Base-by-base conservation (phyloP, 108 stramenopile genomes). In the Fragilariopsis cylindrus region DNA sequence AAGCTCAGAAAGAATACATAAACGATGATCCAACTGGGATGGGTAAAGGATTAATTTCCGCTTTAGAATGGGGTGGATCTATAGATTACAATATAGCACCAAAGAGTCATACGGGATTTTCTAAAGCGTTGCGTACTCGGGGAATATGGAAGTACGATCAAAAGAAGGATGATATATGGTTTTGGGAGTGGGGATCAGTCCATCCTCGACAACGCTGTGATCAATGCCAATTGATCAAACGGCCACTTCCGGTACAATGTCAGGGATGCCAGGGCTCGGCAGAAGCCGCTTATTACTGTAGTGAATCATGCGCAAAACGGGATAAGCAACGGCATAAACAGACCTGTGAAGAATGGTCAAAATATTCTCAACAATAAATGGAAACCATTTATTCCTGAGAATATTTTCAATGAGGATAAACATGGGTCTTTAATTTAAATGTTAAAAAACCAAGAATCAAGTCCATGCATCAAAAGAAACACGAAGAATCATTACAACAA, bases 201-300 rank as follows among this genome's bases (percentile, higher is more conserved):
- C 78, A 79, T 69, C 78, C 78, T 9, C 42, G 71, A 47, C 71
- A 79, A 46, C 72, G 78, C 1, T 79, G 78, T 60, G 67, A 73
- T 52, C 67, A 69, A 48, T 79, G 78, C 21, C 78, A 73, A 60
- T 39, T 73, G 16, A 21, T 67, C 9, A 69, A 69, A 19, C 60
- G 49, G 12, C 53, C 64, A 3, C 56, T 79, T 16, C 65, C 78
- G 39, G 43, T 79, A 9, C 57, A 52, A 30, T 79, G 78, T 58
- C 16, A 19, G 15, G 67, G 52, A 7, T 69, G 66, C 47, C 50
- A 66, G 44, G 78, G 72, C 1, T 73, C 72, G n/a, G 39, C 67
- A 3, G 72, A 79, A 58, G 78, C 72, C 11, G 72, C 72, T 3
- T 58, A 41, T 19, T 79, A 73, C 44, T 79, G 78, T 44, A 67